These are phyloP conservation scores for Margaritispora aquatica DNA, from an alignment of 495 filamentous ascomycete genomes.

Conservation along the genomic window DNA sequence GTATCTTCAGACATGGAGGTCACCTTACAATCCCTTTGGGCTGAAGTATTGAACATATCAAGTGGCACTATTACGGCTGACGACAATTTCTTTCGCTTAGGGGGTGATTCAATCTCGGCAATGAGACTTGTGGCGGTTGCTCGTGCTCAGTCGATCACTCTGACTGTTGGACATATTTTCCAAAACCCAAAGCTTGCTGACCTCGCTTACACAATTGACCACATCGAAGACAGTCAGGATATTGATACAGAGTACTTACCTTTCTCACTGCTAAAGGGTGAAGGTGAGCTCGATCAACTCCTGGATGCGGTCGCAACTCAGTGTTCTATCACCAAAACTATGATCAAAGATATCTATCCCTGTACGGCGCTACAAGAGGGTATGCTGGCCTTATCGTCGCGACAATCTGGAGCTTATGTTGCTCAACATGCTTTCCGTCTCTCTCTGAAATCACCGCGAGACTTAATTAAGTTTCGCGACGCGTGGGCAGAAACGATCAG, in stretches of 20 bases:
- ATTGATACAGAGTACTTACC: no score
- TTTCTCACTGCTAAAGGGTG: neutral
- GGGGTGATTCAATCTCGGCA: constrained; percentile 63
- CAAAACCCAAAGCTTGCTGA: neutral
- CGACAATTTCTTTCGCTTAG: constrained; percentile 57
- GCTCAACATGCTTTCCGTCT: constrained; percentile 29
- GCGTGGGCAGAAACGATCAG: constrained; percentile 1
- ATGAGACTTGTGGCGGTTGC: constrained; percentile 62
- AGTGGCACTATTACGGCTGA: constrained; percentile 32
- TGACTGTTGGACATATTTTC: constrained; percentile 51
- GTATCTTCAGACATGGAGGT: neutral
- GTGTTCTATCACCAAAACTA: constrained; percentile 30
- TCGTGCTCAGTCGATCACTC: constrained; percentile 40
- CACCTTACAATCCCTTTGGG: constrained; percentile 2
- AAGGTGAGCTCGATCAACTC: neutral
- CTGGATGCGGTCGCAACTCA: neutral
- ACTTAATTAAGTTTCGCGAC: neutral
- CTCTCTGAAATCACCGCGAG: neutral
- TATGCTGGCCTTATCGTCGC: constrained; percentile 53
- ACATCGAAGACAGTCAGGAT: neutral
- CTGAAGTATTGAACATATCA: neutral
- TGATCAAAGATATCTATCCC: constrained; percentile 62
- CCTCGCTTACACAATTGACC: neutral
- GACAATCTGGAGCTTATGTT: constrained; percentile 49
- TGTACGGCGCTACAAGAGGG: constrained; percentile 67